These are phyloP conservation scores for Aspergillus sp. DNA, from an alignment of 2,329 filamentous ascomycete species.

Conservation along the genomic window DNA sequence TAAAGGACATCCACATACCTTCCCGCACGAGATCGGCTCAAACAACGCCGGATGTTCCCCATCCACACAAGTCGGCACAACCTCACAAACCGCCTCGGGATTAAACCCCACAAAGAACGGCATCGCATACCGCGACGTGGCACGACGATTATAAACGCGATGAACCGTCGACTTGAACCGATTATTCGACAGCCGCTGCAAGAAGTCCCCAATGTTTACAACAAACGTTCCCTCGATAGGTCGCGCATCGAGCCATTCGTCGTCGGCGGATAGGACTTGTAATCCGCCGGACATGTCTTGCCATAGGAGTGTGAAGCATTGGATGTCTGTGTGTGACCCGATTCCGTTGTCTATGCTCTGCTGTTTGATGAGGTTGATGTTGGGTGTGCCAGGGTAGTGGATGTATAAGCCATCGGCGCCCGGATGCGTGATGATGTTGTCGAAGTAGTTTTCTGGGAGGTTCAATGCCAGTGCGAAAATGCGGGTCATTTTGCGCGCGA, in stretches of 20 bases:
- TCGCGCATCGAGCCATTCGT: slow-evolving; percentile 26
- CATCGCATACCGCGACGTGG: slow-evolving; percentile 51
- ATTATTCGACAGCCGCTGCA: slow-evolving; percentile 54
- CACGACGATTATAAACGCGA: slow-evolving; percentile 40
- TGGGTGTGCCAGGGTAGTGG: slow-evolving; percentile 45
- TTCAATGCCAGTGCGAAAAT: slow-evolving; percentile 57
- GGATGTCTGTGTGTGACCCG: slow-evolving; percentile 51
- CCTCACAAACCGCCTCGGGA: slow-evolving; percentile 44
- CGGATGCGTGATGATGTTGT: slow-evolving; percentile 54
- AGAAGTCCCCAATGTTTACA: slow-evolving; percentile 55
- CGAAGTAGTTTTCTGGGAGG: slow-evolving; percentile 57
- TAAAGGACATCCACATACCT: slow-evolving; percentile 22
- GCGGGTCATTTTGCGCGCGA: slow-evolving; percentile 53
- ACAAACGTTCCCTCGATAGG: slow-evolving; percentile 49
- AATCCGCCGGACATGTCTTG: slow-evolving; percentile 46
- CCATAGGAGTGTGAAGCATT: slow-evolving; percentile 51
- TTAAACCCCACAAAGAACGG: slow-evolving; percentile 59
- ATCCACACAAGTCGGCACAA: slow-evolving; percentile 50
- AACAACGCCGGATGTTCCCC: slow-evolving; percentile 51
- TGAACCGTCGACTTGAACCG: slow-evolving; percentile 54
- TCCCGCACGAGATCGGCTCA: slow-evolving; percentile 53
- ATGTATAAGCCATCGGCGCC: slow-evolving; percentile 47
- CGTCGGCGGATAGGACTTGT: slow-evolving; percentile 43
- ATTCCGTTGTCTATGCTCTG: slow-evolving; percentile 40
- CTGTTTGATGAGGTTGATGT: slow-evolving; percentile 21